Percentiles rank a stretch among this genome's conserved stretches.
These are phyloP conservation scores for Aleurites moluccanus DNA, from an alignment of 441 rosid species.

Conservation along the genomic window DNA sequence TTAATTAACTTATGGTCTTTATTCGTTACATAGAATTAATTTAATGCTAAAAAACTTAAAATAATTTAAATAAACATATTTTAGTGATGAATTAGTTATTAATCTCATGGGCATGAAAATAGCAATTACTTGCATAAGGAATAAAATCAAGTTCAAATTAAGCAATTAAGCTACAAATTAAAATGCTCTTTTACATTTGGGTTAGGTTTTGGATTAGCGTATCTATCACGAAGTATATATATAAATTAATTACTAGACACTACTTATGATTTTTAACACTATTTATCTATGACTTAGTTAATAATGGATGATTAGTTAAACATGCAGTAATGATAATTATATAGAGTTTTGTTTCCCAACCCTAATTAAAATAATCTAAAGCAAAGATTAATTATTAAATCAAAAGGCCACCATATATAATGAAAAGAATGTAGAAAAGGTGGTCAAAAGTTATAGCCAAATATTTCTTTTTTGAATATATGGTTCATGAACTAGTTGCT, in stretches of 20 bases:
- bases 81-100: too few species aligned
- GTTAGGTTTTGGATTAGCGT: constrained; percentile 6
- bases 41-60: too few species aligned
- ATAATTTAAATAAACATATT: too few species aligned
- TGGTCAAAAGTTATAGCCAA: constrained; percentile 7
- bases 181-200: too few species aligned
- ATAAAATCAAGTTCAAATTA: neutral
- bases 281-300: neutral
- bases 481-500: constrained; percentile 15
- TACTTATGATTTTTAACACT: constrained; percentile 7
- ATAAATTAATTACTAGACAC: neutral
- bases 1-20: too few species aligned
- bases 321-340: neutral
- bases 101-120: too few species aligned
- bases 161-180: neutral
- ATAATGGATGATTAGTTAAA: neutral
- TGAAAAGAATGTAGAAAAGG: neutral
- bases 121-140: too few species aligned
- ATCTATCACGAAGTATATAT: constrained; percentile 1
- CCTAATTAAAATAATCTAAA: neutral
- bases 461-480: neutral
- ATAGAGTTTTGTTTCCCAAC: neutral
- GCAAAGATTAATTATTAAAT: neutral
- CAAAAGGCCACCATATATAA: neutral
- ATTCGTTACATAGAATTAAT: too few species aligned